Evolutionary conservation across 1,284 basidiomycete genomes (phyloP).

Genomic region (Rhodotorula sp.): DNA sequence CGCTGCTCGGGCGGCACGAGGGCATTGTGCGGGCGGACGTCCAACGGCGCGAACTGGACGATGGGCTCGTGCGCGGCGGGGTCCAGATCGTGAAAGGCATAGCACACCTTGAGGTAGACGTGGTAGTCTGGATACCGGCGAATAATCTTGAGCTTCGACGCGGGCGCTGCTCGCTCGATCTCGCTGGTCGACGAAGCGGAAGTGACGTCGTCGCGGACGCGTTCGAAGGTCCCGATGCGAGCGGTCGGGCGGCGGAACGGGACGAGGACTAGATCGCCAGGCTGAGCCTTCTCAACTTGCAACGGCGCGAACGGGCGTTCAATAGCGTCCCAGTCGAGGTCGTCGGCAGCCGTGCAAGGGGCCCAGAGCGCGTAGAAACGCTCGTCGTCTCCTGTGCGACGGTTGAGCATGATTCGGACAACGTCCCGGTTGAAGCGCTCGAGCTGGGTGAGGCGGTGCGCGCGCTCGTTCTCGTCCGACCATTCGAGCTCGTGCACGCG

Average conservation of each 20-base stretch:
- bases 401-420: slow-evolving; percentile 32
- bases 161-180: slow-evolving; percentile 3
- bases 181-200: slow-evolving; percentile 4
- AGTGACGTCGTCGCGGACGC: slow-evolving; percentile 19
- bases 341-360: slow-evolving; percentile 9
- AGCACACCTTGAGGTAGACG: slow-evolving; percentile 8
- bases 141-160: slow-evolving; percentile 5
- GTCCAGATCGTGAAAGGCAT: neutral
- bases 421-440: slow-evolving; percentile 28
- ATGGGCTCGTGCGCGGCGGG: neutral
- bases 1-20: neutral
- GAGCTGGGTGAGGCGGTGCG: slow-evolving; percentile 18
- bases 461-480: slow-evolving; percentile 7
- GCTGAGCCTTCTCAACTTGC: neutral
- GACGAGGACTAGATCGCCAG: slow-evolving; percentile 14
- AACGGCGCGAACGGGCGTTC: slow-evolving; percentile 18
- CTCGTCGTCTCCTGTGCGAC: slow-evolving; percentile 16
- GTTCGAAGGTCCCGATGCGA: neutral
- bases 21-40: slow-evolving; percentile 1
- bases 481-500: neutral
- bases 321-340: slow-evolving; percentile 34
- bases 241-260: slow-evolving; percentile 1
- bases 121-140: slow-evolving; percentile 16
- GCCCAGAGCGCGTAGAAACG: slow-evolving; percentile 29
- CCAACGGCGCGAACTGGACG: neutral